Percentiles rank a stretch among this genome's conserved stretches.
These are phyloP conservation scores for Cytospora mali DNA, from an alignment of 2,329 filamentous ascomycete species.

Conservation along the genomic window DNA sequence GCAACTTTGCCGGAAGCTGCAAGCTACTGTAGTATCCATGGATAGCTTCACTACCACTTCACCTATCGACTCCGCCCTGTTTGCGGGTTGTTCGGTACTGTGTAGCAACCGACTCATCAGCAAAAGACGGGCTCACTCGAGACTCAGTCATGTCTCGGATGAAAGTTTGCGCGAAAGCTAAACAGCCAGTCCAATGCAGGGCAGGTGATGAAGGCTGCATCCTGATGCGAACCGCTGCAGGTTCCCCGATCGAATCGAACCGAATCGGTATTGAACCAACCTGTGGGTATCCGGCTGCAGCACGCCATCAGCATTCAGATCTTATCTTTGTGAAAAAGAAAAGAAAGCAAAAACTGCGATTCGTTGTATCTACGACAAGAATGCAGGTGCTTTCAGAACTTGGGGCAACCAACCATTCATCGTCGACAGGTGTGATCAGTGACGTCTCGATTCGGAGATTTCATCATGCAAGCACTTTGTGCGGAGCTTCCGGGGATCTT, in stretches of 20 bases:
- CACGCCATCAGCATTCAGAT: background rate
- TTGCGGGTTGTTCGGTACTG: background rate
- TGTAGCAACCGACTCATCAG: background rate
- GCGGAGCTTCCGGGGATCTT: background rate
- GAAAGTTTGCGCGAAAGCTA: background rate
- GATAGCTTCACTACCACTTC: background rate
- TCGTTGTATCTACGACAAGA: background rate
- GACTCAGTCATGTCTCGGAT: background rate
- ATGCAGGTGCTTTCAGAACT: background rate
- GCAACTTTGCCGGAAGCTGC: conserved; percentile 6
- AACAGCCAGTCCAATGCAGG: background rate
- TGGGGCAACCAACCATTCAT: background rate
- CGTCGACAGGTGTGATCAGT: background rate
- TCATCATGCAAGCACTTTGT: background rate
- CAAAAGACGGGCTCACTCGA: background rate
- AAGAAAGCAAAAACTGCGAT: background rate
- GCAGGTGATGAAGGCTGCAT: background rate
- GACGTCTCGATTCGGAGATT: background rate
- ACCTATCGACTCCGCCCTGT: conserved; percentile 15
- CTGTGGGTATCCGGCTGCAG: background rate
- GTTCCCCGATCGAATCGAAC: conserved; percentile 1
- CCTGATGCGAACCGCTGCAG: conserved; percentile 16
- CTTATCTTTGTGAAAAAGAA: background rate
- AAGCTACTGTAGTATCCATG: background rate
- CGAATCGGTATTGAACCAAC: conserved; percentile 7